These are phyloP conservation scores for Hylodesmum podocarpum DNA, from an alignment of 306 rosid genomes.

Conservation along the genomic window DNA sequence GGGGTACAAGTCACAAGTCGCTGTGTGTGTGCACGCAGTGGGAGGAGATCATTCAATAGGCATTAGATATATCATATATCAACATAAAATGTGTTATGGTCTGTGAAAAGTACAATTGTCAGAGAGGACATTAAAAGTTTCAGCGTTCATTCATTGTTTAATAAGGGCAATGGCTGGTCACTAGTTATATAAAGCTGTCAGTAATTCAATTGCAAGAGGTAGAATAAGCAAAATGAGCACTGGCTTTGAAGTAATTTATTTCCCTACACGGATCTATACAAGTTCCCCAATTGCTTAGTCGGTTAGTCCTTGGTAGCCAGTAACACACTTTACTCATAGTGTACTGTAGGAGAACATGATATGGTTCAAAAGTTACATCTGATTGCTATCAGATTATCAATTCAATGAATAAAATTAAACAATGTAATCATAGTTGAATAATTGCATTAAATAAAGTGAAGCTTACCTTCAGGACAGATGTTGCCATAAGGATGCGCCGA, in stretches of 20 bases:
- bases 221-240: not conserved
- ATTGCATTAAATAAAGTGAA: constrained; percentile 16
- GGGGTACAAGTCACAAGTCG: not conserved
- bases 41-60: not conserved
- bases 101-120: not conserved
- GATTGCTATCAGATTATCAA: not conserved
- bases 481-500: constrained; percentile 97
- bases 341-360: not conserved
- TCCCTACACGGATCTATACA: not conserved
- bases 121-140: not conserved
- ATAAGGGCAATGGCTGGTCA: not conserved
- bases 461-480: constrained; percentile 96
- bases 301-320: not conserved
- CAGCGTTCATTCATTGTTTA: not conserved
- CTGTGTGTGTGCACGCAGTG: not conserved
- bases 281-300: not conserved
- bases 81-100: not conserved
- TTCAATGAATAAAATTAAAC: not conserved
- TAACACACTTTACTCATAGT: not conserved
- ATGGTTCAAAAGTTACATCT: not conserved
- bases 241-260: not conserved
- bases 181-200: not conserved
- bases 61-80: not conserved
- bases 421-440: constrained; percentile 6
- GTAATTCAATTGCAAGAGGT: not conserved